Evolutionary conservation across 139 green algal species (phyloP).

Genomic region (Haematococcus sp.): DNA sequence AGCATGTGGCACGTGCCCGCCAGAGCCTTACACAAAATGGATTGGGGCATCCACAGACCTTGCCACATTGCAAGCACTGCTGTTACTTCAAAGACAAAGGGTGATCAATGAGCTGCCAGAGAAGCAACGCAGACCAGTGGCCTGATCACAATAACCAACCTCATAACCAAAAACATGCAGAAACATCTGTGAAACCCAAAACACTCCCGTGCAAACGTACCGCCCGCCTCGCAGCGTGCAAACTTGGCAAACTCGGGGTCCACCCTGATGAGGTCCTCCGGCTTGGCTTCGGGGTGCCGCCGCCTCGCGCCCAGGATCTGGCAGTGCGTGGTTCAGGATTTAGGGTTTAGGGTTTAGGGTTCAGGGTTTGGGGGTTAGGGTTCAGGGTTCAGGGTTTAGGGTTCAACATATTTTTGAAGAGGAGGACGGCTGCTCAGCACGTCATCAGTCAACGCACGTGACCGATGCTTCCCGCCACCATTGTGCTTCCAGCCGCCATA

Average conservation of each 20-base stretch:
- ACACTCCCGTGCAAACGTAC: too few species aligned
- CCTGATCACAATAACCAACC: too few species aligned
- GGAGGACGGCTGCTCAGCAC: background rate
- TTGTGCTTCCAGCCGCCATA: background rate
- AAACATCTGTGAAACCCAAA: too few species aligned
- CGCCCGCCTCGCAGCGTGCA: constrained; percentile 25
- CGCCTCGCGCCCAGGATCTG: constrained; percentile 23
- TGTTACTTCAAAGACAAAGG: too few species aligned
- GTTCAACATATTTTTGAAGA: background rate
- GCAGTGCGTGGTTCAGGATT: too few species aligned
- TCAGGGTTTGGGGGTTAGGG: too few species aligned
- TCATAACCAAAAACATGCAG: too few species aligned
- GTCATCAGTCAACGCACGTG: background rate
- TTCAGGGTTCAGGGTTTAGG: background rate
- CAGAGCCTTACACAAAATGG: background rate
- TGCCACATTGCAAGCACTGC: too few species aligned
- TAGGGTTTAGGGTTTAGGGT: too few species aligned
- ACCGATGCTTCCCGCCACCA: too few species aligned
- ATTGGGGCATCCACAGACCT: background rate
- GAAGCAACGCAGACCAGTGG: too few species aligned
- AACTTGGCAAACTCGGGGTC: constrained; percentile 26
- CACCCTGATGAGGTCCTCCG: constrained; percentile 8
- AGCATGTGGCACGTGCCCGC: background rate
- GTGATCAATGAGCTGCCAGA: too few species aligned
- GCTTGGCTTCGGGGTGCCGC: constrained; percentile 7